Base-by-base conservation (phyloP, 2,329 filamentous ascomycete species). In the Aureobasidium melanogenum region DNA sequence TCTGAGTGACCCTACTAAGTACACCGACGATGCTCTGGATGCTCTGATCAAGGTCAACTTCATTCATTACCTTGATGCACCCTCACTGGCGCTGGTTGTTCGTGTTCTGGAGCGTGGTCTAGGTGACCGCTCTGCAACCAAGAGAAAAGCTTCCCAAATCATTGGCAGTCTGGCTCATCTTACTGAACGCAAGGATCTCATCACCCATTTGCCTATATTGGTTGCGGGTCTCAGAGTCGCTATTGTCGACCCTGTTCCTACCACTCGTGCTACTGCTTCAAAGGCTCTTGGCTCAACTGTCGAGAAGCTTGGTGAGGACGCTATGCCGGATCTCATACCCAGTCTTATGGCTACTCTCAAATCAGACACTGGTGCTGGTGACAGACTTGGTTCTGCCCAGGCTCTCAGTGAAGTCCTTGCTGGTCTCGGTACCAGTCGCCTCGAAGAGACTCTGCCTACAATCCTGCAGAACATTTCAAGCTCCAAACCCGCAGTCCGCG, bases 261-360 rank as follows among this genome's bases (percentile, higher is more conserved):
- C 93, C 2, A 99, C 95, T 39, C 87, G 94, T 70, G 94, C 94
- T 24, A 99, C 94, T 17, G 94, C 92, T 28, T 97, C 95, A 6
- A 94, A 96, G 70, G 94, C 94, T 41, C 82, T 99, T 44, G 94
- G 94, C 57, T 97, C 94, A 1, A 83, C 97, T n/a, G 88, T 99
- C 64, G 94, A 99, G 77, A 99, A 99, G 76, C 83, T 99, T 56
- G 94, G 94, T 74, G 94, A 99, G 75, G 94, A 99, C 75, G 89
- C 94, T 46, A 80, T 99, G 67, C 95, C 94, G 47, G 94, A 99
- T 72, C 89, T 99, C 64, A 99, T 99, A 65, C 94, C 95, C 46
- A 92, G 91, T 65, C 86, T 99, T 64, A 99, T 99, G 95, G 84
- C 93, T 67, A 97, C 93, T 0, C 88, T 99, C 76, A 97, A 96